Conservation (phyloP, 2,329 filamentous ascomycete species). For the Torrubiella hemipterigena region DNA sequence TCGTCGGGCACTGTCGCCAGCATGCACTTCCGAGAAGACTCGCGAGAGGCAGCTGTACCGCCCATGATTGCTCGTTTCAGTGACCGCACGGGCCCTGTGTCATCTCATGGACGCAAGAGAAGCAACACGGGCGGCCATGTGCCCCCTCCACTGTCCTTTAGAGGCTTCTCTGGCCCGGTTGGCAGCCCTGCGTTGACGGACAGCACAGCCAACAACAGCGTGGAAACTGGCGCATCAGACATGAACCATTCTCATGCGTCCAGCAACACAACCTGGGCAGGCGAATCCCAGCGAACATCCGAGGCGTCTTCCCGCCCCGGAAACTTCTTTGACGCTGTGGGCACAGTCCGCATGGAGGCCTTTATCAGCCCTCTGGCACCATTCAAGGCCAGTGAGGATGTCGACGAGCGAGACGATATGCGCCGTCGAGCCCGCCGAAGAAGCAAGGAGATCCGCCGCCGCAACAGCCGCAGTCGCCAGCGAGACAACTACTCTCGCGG, state of each 20-base stretch:
- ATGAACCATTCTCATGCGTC: constrained; percentile 44
- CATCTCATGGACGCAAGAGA: constrained; percentile 65
- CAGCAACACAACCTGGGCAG: constrained; percentile 27
- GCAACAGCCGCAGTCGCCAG: constrained; percentile 39
- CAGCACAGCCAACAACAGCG: constrained; percentile 46
- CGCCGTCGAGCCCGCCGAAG: constrained; percentile 34
- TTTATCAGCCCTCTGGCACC: constrained; percentile 63
- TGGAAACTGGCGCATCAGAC: constrained; percentile 48
- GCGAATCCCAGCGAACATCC: constrained; percentile 38
- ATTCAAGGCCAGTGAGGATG: constrained; percentile 31
- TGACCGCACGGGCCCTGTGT: constrained; percentile 35
- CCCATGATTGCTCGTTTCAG: constrained; percentile 61
- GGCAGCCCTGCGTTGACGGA: constrained; percentile 28
- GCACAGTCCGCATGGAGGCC: constrained; percentile 92
- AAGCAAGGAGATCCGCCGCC: constrained; percentile 42
- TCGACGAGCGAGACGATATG: constrained; percentile 38
- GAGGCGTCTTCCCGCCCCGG: constrained; percentile 40
- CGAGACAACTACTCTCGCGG: constrained; percentile 39
- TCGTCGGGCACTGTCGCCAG: constrained; percentile 23
- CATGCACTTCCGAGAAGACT: constrained; percentile 33
- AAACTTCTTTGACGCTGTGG: constrained; percentile 77
- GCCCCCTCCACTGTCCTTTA: constrained; percentile 59
- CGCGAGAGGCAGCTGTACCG: constrained; percentile 53
- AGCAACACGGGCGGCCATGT: constrained; percentile 77
- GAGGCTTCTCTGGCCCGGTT: constrained; percentile 58